phyloP scores from a whole-genome alignment of 1,284 basidiomycete species.

The Moesziomyces antarcticus region DNA sequence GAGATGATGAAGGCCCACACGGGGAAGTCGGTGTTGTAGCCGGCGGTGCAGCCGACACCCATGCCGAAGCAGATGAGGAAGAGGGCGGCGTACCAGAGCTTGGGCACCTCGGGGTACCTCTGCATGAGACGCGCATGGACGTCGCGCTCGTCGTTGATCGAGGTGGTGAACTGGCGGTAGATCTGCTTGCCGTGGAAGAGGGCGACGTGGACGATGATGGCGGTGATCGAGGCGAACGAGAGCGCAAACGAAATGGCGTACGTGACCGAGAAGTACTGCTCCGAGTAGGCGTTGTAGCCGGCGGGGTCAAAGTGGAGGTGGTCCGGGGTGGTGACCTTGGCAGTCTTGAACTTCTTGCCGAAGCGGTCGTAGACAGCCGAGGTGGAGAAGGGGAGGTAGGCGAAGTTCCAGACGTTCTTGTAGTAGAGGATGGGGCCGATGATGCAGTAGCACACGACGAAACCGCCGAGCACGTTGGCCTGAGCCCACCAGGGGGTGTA shows the following conservation, averaged over 20 bases:
- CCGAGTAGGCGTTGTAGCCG: conserved; percentile 59
- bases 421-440: conserved; percentile 59
- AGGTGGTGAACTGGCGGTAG: conserved; percentile 41
- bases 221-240: conserved; percentile 78
- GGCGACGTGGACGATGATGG: conserved; percentile 76
- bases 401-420: conserved; percentile 56
- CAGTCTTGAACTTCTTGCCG: conserved; percentile 47
- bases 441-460: conserved; percentile 57
- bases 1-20: conserved; percentile 78
- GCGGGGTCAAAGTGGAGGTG: conserved; percentile 41
- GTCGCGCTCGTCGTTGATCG: conserved; percentile 77
- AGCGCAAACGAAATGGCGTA: conserved; percentile 74
- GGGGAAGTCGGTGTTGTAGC: conserved; percentile 78
- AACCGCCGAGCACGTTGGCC: conserved; percentile 51
- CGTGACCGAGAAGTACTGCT: conserved; percentile 72
- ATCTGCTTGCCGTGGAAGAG: conserved; percentile 62
- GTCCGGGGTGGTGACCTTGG: conserved; percentile 34
- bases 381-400: conserved; percentile 53
- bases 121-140: conserved; percentile 86
- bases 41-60: conserved; percentile 76
- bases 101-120: conserved; percentile 79
- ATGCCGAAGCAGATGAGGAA: conserved; percentile 75
- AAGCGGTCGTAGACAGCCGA: conserved; percentile 59
- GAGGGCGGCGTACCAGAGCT: conserved; percentile 71
- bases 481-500: conserved; percentile 57